Evolutionary conservation across 495 filamentous ascomycete species (phyloP).

Genomic region (Mytilinidion resinicola): DNA sequence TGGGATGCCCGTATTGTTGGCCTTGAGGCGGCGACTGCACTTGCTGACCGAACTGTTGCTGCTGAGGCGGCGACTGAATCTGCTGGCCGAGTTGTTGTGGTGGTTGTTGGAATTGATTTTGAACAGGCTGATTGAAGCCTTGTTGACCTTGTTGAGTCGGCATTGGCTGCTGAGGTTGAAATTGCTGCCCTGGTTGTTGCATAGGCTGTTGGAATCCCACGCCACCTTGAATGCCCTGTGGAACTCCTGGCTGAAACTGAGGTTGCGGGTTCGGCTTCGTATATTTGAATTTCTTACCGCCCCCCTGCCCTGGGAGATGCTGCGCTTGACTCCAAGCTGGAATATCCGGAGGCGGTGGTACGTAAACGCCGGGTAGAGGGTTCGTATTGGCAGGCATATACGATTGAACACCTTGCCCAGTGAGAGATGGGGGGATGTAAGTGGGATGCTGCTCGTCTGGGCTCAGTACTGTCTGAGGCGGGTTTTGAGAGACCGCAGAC

Average conservation of each 20-base stretch:
- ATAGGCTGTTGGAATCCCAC: conserved; percentile 8
- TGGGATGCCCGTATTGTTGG: conserved; percentile 8
- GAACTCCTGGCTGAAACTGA: not conserved
- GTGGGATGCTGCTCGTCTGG: conserved; percentile 26
- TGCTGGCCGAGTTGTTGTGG: not conserved
- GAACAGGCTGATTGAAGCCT: not conserved
- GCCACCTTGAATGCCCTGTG: conserved; percentile 14
- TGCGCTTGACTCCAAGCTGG: conserved; percentile 26
- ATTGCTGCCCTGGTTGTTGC: conserved; percentile 7
- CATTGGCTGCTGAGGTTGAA: conserved; percentile 4
- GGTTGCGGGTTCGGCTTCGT: conserved; percentile 22
- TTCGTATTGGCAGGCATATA: conserved; percentile 29
- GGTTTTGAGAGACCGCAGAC: conserved; percentile 10
- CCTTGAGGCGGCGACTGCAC: not conserved
- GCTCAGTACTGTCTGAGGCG: conserved; percentile 18
- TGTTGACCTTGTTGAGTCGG: not conserved
- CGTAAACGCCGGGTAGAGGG: conserved; percentile 27
- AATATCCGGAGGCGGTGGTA: conserved; percentile 29
- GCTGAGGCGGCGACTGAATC: not conserved
- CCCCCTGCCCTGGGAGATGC: conserved; percentile 23
- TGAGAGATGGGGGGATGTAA: conserved; percentile 27
- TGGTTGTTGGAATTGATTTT: not conserved
- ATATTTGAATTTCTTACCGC: conserved; percentile 27
- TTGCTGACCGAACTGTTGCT: conserved; percentile 9
- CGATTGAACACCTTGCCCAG: conserved; percentile 24